These are phyloP conservation scores for Candida loeiensis DNA, from an alignment of 805 yeast genomes.

Conservation along the genomic window DNA sequence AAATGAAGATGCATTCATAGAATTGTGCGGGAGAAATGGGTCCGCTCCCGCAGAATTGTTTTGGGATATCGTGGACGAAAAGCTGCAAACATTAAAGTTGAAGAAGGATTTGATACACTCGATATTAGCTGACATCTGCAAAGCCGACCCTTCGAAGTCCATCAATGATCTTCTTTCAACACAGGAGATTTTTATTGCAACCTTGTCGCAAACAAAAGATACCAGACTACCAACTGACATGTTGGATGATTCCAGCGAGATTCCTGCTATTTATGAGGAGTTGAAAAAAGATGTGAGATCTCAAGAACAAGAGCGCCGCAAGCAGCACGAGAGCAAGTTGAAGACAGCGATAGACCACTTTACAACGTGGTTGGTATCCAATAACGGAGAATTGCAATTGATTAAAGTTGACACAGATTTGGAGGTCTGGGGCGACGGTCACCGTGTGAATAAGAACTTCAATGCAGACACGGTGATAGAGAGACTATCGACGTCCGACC, in stretches of 20 bases:
- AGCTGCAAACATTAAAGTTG: conserved; percentile 50
- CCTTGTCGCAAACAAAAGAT: conserved; percentile 22
- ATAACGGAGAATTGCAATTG: conserved; percentile 5
- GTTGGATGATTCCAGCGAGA: too few relatives aligned
- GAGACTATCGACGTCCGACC: neutral
- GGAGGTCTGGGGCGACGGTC: neutral
- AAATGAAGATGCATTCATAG: conserved; percentile 54
- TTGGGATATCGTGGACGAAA: conserved; percentile 68
- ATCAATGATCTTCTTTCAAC: neutral
- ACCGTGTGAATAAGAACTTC: neutral
- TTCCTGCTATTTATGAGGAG: conserved; percentile 25
- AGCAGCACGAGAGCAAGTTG: conserved; percentile 14
- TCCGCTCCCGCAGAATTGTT: conserved; percentile 75
- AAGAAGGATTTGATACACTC: conserved; percentile 56
- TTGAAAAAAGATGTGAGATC: conserved; percentile 22
- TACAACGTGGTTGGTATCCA: conserved; percentile 16
- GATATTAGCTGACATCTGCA: conserved; percentile 18
- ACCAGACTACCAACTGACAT: conserved; percentile 25
- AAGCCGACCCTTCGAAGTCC: conserved; percentile 6
- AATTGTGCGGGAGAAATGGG: conserved; percentile 70
- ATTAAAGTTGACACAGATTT: conserved; percentile 1
- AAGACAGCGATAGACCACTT: conserved; percentile 9
- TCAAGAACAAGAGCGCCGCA: conserved; percentile 13
- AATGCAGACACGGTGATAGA: neutral
- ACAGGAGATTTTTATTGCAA: conserved; percentile 18